Evolutionary conservation across 2,329 filamentous ascomycete genomes (phyloP).

Genomic region (Acrocalymma vagum): DNA sequence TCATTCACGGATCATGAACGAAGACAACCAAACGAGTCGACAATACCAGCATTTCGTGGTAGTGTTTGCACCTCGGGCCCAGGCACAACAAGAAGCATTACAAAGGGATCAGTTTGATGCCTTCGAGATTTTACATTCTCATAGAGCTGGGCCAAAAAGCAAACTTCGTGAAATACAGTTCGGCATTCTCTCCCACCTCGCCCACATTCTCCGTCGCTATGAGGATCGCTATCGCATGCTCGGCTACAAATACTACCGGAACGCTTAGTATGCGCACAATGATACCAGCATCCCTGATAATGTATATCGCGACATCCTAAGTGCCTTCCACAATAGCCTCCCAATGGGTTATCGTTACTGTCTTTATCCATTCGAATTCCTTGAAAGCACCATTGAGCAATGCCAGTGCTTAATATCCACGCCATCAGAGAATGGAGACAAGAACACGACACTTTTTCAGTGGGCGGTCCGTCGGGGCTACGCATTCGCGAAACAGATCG

Average conservation of each 20-base stretch:
- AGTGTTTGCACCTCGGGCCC: no score
- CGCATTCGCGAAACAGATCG: no score
- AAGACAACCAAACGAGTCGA: no score
- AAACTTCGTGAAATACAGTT: neutral
- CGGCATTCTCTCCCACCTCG: neutral
- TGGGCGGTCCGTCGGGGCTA: no score
- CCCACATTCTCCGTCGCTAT: neutral
- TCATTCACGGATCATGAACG: no score
- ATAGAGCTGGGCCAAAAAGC: neutral
- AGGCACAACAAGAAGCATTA: no score
- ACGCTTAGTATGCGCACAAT: constrained; percentile 1
- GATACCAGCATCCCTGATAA: neutral
- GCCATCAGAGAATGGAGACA: no score
- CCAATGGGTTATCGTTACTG: neutral
- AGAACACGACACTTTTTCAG: no score
- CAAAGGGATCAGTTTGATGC: no score
- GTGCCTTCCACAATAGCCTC: neutral
- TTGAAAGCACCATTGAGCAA: neutral
- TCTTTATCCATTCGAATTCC: neutral
- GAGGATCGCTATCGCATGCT: constrained; percentile 1
- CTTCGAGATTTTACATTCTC: no score
- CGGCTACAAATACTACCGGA: neutral
- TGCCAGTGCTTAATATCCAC: no score
- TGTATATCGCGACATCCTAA: neutral
- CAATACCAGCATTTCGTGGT: no score